Evolutionary conservation across 495 filamentous ascomycete species (phyloP), one percentile per base, ranked within the genome.

Genomic region (Hapsidospora chrysogenum): DNA sequence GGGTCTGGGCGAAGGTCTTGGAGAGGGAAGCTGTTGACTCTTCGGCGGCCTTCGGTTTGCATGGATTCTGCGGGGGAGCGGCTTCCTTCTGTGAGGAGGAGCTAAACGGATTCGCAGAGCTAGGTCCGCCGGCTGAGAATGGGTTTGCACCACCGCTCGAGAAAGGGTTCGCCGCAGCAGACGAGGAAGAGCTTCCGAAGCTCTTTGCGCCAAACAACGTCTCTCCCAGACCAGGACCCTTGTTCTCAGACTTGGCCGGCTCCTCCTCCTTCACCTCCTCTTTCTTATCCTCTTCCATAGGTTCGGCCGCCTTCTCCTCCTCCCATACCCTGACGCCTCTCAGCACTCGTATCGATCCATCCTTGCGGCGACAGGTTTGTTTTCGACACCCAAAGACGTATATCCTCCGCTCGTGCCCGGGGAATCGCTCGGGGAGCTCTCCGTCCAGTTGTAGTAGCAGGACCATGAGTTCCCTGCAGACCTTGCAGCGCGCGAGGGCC

Each of bases 381-480:
- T 71, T 62, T 35, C 68, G 66, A 51, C 89, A 99, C 27, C 66
- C 64, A 47, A 85, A 85, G 9, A 96, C 58, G 46, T 94, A 95
- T 26, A 96, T 49, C 29, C 87, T 69, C 35, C 89, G 61, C 49
- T 95, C 85, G 50, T 96, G 78, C 17, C 72, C 73, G 14, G 81
- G 80, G 50, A 92, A 92, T 23, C 70, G 64, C 25, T 92, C 78
- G 14, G 83, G 85, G 25, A 99, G 63, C 41, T 93, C 85, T 46
- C 75, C 87, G 56, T 99, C 82, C 29, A 99, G 64, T 54, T 96
- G 84, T 28, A 99, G 69, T 9, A 96, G 70, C 3, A 95, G 65
- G 0, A 74, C 66, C 76, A 95, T 85, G 27, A 82, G 53, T 20
- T 69, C 67, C 38, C 85, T 85, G 68, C 89, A 99, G 43, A 80